Percentiles rank a stretch among this genome's conserved stretches.
These are phyloP conservation scores for Cryphonectria naterciae DNA, from an alignment of 2,329 filamentous ascomycete genomes.

Conservation along the genomic window DNA sequence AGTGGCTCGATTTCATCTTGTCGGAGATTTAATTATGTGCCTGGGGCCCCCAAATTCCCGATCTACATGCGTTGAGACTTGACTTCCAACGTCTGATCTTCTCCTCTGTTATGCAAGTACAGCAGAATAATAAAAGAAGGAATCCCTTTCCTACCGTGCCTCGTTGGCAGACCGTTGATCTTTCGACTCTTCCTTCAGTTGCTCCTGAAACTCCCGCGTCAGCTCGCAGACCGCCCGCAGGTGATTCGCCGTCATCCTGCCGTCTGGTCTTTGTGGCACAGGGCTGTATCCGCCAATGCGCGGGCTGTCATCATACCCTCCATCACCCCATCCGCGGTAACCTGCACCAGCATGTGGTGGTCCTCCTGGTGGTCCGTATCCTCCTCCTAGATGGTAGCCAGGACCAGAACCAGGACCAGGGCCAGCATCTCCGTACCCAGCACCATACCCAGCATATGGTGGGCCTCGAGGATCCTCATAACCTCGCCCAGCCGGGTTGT, in stretches of 20 bases:
- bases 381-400: not conserved
- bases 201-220: constrained; percentile 23
- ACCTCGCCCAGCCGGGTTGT: not conserved
- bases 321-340: not conserved
- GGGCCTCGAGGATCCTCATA: not conserved
- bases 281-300: constrained; percentile 8
- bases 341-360: not conserved
- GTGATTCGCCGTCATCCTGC: constrained; percentile 18
- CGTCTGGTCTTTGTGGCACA: constrained; percentile 9
- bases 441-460: not conserved
- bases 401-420: not conserved
- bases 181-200: constrained; percentile 24
- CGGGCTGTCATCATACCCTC: not conserved
- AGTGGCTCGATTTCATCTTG: not conserved
- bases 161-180: constrained; percentile 17
- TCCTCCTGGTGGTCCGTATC: not conserved
- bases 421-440: not conserved
- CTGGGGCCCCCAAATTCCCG: not conserved
- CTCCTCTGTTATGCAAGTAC: not conserved
- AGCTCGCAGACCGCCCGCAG: constrained; percentile 17
- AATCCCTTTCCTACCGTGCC: not conserved
- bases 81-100: not conserved
- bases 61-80: not conserved
- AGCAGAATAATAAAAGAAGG: not conserved
- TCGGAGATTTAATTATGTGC: not conserved